phyloP scores from a whole-genome alignment of 2,329 filamentous ascomycete species.

The Penicillium sclerotigenum region DNA sequence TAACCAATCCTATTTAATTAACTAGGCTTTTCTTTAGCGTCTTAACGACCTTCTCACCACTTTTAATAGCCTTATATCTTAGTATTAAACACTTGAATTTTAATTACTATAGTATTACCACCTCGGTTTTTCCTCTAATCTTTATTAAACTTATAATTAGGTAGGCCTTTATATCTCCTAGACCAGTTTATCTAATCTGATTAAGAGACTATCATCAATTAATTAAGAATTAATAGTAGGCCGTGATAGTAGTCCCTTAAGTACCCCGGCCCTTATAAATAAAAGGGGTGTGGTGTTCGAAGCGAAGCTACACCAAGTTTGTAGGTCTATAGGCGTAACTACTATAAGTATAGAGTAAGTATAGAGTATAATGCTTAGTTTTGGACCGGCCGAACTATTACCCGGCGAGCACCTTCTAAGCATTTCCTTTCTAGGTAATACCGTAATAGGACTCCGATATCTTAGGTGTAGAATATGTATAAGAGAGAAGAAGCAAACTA shows the following conservation, averaged over 20 bases:
- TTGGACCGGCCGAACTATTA: no score
- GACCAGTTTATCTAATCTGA: neutral
- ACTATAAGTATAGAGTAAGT: no score
- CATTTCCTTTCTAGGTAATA: no score
- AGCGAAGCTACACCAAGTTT: no score
- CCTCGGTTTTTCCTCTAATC: neutral
- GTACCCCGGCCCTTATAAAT: neutral
- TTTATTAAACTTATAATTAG: constrained; percentile 3
- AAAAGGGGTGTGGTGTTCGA: no score
- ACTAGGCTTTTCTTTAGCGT: neutral
- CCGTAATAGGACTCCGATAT: no score
- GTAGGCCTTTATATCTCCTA: neutral
- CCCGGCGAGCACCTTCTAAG: no score
- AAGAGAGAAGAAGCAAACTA: no score
- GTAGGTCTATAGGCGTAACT: no score
- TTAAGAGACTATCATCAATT: neutral
- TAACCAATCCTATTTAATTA: constrained; percentile 9
- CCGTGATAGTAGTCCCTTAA: neutral
- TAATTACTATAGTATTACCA: neutral
- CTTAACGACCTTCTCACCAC: neutral
- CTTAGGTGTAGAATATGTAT: no score
- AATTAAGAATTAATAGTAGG: neutral
- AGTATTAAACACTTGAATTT: neutral
- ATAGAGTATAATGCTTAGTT: no score
- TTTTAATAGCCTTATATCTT: neutral